Evolutionary conservation across 805 yeast genomes (phyloP), one percentile per base, ranked within the genome.

Genomic region (Phaffomyces thermotolerans): DNA sequence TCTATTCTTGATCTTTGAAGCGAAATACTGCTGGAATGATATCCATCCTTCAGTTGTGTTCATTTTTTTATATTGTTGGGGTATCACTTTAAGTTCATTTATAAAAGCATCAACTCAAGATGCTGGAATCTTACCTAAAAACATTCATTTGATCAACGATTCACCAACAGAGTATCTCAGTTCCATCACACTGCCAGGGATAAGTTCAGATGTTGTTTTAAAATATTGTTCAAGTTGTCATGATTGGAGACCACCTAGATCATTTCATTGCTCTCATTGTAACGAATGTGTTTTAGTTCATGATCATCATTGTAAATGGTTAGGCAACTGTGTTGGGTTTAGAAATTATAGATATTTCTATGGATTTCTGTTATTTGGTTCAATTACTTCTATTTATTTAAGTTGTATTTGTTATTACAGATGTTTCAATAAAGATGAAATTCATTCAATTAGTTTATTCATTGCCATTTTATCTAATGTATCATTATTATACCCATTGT

Each of bases 251-350:
- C 82, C 88, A 9, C 86, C 89, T 1, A 63, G 95, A 42, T 64
- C 89, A 1, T 76, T 82, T 43, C 95, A 86, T 60, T 86, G 95
- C 55, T 69, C 80, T 2, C 67, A 68, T 3, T 86, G 95, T 62
- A 77, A 76, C 48, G 67, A 68, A 8, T 87, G 95, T 55, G 67
- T 84, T 7, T 35, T 45, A 8, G 27, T 52, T 1, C 60, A 56
- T 36, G 60, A 56, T 32, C 60, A 56, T 30, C 60, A 56, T 17
- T 83, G 90, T 56, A 52, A 68, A 31, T 78, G 84, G 77, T 57
- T 86, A 40, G 81, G 83, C 54, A 84, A 79, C 52, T 86, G 95
- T 58, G 72, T 86, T 35, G 95, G 95, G 1, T 75, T 76, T 47
- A 62, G 85, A 43, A 86, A 84, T 54, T 84, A 84, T 59, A 63